Evolutionary conservation across 768 basidiomycete genomes (phyloP), one percentile per base, ranked within the genome.

Genomic region (Leucosporidium scottii): DNA sequence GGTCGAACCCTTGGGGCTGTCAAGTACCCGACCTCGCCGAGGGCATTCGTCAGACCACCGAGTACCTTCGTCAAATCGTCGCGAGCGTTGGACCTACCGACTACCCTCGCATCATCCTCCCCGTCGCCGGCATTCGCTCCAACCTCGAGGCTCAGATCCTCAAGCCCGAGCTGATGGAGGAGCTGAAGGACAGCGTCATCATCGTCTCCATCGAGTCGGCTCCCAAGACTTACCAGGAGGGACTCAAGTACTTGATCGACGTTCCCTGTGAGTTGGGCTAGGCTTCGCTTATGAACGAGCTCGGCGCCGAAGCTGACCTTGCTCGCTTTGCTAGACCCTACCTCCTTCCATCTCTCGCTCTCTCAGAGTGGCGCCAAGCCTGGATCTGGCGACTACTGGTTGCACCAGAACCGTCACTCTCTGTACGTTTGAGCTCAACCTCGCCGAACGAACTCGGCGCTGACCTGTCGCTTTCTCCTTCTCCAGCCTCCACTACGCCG

Each of bases 181-280:
- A 69, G 68, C 34, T 69, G 15, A 50, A 55, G 56, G 68, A 69
- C 56, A 57, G 36, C 49, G 60, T 69, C 55, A 31, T 69, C 28
- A 25, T 69, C n/a, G 64, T 69, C 44, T 69, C 68, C 55, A 69
- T 69, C 36, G 70, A 72, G 64, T 65, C 65, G 30, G 70, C 70
- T 23, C 70, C 70, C 0, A 65, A 72, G 53, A 54, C 0, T 20
- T 27, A 63, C 28, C 17, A n/a, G 27, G 70, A 72, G 59, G 64
- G 67, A 4, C 48, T 72, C 48, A 65, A 66, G 64, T 72, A 63
- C 67, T 15, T 64, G 25, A 68, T 72, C 55, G 70, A 72, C 55
- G 64, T 72, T 8, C 70, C 70, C 25, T 72, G 70, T 71, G 15
- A 50, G 70, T 47, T 13, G 4, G n/a, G 34, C 28, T 50, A 5